Evolutionary conservation across 306 rosid genomes (phyloP).

Genomic region (Aeschynomene evenia): DNA sequence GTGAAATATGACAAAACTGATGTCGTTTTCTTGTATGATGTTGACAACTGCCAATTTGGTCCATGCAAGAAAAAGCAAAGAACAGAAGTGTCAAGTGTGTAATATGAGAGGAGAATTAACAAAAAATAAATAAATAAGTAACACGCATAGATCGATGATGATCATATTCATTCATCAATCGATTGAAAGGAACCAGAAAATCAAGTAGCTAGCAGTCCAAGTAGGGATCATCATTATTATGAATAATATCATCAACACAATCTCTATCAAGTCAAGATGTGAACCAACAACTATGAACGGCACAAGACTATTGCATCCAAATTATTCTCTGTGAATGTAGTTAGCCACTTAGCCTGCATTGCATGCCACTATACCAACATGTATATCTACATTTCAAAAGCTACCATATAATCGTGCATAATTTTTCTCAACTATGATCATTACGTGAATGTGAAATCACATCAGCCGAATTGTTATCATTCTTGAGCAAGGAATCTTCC

Average conservation of each 20-base stretch:
- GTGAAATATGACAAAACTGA: neutral
- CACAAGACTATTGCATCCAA: neutral
- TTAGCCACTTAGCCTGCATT: neutral
- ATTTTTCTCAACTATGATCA: slow-evolving; percentile 34
- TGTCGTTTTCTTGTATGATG: neutral
- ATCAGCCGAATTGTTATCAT: slow-evolving; percentile 10
- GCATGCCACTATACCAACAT: slow-evolving; percentile 22
- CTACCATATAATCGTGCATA: neutral
- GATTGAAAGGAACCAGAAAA: neutral
- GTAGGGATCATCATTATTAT: neutral
- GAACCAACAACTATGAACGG: neutral
- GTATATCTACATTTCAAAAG: slow-evolving; percentile 3
- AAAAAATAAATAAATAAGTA: no score
- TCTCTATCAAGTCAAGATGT: neutral
- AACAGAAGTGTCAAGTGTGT: neutral
- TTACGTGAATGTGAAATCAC: slow-evolving; percentile 30
- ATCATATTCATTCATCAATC: neutral
- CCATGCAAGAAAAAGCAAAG: neutral
- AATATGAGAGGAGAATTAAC: neutral
- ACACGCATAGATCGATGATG: neutral
- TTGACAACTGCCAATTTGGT: neutral
- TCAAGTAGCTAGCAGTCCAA: neutral
- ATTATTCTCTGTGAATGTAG: neutral
- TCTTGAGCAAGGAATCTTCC: slow-evolving; percentile 7
- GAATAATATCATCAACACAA: neutral